Base-by-base conservation (phyloP, 2,329 filamentous ascomycete genomes). In the Acephala macrosclerotiorum region DNA sequence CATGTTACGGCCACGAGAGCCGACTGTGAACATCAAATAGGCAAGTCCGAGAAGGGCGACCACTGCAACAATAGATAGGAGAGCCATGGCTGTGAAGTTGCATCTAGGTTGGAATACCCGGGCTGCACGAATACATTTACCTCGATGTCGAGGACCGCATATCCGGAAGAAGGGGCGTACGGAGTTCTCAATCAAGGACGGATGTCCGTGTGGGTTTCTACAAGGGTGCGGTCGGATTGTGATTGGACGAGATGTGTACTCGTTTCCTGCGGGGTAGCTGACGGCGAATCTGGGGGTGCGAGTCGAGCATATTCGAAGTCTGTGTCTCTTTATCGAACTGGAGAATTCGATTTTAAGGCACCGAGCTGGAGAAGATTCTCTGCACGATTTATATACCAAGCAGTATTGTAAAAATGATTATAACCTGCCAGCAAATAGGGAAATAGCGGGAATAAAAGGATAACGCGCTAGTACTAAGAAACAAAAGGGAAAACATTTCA, bases 181-280 rank as follows among this genome's bases (percentile, higher is more conserved):
- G 35, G 9, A 33, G 51, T n/a, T 18, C 20, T 53, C 18, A 20
- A 16, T 2, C 6, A 25, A 11, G 9, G 6, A 9, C 11, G 14
- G 25, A n/a, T 11, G 2, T 2, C 18, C n/a, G 18, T 45, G 42
- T 22, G 11, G 6, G 29, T 5, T 29, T 29, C 14, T 22, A n/a
- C 45, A 49, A n/a, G n/a, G n/a, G 29, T 25, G 42, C 47, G 59
- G 59, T 61, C 59, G 59, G 55, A 61, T 61, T 36, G 25, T 61
- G 33, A 61, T 61, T 61, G 59, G 59, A 6, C 12, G 14, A 55
- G 25, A 22, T 12, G n/a, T n/a, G n/a, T 6, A 25, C n/a, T 5
- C 25, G 5, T 22, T 49, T n/a, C n/a, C 38, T 49, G 56, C 58
- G 26, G 45, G 58, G 58, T 60, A 49, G 35, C 47, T 47, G 3